These are phyloP conservation scores for Extremus antarcticus DNA, from an alignment of 495 filamentous ascomycete species.

Conservation along the genomic window DNA sequence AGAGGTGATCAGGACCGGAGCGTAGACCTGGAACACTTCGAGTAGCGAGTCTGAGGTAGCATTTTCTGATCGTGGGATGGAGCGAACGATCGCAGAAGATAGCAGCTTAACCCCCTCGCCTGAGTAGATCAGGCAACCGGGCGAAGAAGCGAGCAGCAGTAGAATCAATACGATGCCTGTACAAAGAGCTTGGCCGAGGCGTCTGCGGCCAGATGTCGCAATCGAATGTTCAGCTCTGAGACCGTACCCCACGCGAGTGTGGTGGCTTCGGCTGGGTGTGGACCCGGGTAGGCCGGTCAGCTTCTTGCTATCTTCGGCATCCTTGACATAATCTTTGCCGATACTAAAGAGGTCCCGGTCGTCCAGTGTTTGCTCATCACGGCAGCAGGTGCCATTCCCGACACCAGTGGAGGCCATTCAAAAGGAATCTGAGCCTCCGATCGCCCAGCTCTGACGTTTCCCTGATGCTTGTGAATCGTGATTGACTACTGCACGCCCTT, in stretches of 20 bases:
- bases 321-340: too few relatives aligned
- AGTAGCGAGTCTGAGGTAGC: not conserved
- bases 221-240: not conserved
- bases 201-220: not conserved
- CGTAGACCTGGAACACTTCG: slow-evolving; percentile 17
- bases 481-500: too few relatives aligned
- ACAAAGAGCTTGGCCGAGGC: not conserved
- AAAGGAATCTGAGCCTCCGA: too few relatives aligned
- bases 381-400: too few relatives aligned
- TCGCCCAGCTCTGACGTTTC: too few relatives aligned
- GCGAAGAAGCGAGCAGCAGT: not conserved
- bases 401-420: too few relatives aligned
- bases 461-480: too few relatives aligned
- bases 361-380: too few relatives aligned
- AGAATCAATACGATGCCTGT: not conserved
- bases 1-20: slow-evolving; percentile 24
- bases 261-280: not conserved
- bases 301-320: too few relatives aligned
- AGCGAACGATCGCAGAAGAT: not conserved
- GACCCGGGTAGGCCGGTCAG: not conserved
- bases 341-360: too few relatives aligned
- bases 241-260: not conserved
- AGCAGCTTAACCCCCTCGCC: not conserved
- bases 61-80: not conserved
- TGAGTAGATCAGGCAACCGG: not conserved